Percentiles rank a stretch among this genome's conserved stretches.
Evolutionary conservation across 2,329 filamentous ascomycete species (phyloP).

Genomic region (Bipolaris gigantea): DNA sequence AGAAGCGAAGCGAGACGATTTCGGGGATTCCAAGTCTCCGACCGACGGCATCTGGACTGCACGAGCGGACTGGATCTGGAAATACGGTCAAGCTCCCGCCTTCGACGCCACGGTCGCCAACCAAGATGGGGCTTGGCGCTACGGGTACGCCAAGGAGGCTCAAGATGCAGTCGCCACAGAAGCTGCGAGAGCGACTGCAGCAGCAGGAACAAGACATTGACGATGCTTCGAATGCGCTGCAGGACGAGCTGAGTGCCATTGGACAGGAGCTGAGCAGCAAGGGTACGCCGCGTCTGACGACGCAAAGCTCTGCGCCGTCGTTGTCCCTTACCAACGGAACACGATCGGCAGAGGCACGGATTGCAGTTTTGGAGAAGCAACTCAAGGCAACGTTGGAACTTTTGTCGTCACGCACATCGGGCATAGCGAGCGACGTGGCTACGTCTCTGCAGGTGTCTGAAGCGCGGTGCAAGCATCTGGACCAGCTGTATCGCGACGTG

Average conservation of each 20-base stretch:
- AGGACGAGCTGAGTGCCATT: conserved; percentile 77
- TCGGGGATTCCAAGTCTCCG: conserved; percentile 55
- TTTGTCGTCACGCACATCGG: conserved; percentile 36
- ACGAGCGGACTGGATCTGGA: conserved; percentile 53
- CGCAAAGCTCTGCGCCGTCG: conserved; percentile 35
- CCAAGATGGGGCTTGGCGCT: conserved; percentile 26
- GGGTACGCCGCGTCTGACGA: conserved; percentile 36
- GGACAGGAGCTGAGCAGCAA: conserved; percentile 71
- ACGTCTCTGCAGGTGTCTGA: conserved; percentile 73
- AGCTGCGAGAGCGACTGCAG: conserved; percentile 78
- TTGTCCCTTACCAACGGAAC: conserved; percentile 17
- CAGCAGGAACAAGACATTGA: conserved; percentile 76
- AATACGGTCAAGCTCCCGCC: conserved; percentile 63
- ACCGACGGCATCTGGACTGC: conserved; percentile 52
- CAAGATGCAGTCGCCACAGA: conserved; percentile 63
- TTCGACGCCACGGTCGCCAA: conserved; percentile 35
- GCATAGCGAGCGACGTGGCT: conserved; percentile 71
- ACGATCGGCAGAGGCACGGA: conserved; percentile 55
- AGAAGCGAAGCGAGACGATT: conserved; percentile 50
- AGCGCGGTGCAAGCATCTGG: conserved; percentile 76
- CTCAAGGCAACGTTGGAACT: conserved; percentile 55
- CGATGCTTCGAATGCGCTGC: conserved; percentile 68
- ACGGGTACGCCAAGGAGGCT: conserved; percentile 34
- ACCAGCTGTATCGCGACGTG: conserved; percentile 84
- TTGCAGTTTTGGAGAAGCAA: conserved; percentile 68